Evolutionary conservation across 495 filamentous ascomycete genomes (phyloP), one percentile per base, ranked within the genome.

Genomic region (Barbatosphaeria neglecta): DNA sequence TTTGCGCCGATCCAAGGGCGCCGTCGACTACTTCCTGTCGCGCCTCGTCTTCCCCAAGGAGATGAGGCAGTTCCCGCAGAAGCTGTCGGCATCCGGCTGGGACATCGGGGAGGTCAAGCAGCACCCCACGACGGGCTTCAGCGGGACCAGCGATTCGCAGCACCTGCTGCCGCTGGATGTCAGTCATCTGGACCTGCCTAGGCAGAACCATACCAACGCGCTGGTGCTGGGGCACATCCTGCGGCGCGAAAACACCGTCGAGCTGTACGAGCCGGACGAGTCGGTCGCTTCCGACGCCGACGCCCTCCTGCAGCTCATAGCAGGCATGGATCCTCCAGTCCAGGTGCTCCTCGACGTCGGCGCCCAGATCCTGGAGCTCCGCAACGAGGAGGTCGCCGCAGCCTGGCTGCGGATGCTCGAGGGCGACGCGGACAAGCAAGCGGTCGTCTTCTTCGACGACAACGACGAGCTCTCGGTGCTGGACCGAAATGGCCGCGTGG

Each of bases 341-440:
- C 68, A 64, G 9, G 81, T 90, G 0, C 75, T 90, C 13, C 66
- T 89, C 0, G 83, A 90, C 54, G 82, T 84, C 0, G 84, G 84
- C 0, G 86, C 84, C 0, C 83, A 86, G 52, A 77, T 88, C 10
- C 54, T 88, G 2, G 82, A 85, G 41, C 60, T 79, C 1, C 68
- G 61, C 40, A 88, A 87, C 45, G 3, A 50, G 0, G 59, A 75
- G 16, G 67, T 87, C 5, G 76, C 77, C 1, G 22, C 56, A 35
- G 44, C 49, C 9, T 80, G 75, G 76, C 54, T 83, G 0, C 11
- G 37, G 1, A 46, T 45, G 9, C 52, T 60, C 1, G 28, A 58
- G 1, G 41, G 47, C 2, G 43, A 37, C 27, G 27, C 50, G 4
- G 43, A 58, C 15, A 63, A 59, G 0, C 59, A 74, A 37, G 80